Evolutionary conservation across 1,284 basidiomycete species (phyloP).

Genomic region (Coniferiporia sulphurascens): DNA sequence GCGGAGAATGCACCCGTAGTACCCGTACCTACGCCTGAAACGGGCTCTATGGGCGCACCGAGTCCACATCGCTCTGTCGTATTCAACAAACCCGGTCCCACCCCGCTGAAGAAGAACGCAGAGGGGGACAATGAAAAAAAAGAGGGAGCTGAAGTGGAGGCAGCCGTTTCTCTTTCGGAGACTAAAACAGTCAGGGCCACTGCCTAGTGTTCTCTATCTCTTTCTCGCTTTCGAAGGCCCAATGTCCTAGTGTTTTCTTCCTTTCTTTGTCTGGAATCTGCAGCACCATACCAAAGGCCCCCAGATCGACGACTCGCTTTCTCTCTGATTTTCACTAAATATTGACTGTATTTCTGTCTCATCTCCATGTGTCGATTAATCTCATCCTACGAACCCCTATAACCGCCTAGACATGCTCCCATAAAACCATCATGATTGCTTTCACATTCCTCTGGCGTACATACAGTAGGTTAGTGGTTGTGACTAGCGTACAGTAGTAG

Average conservation of each 20-base stretch:
- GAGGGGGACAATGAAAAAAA: conserved; percentile 55
- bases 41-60: conserved; percentile 53
- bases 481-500: not conserved
- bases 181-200: conserved; percentile 39
- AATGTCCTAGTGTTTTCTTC: not conserved
- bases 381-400: not conserved
- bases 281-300: not conserved
- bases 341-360: not conserved
- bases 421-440: not conserved
- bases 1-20: conserved; percentile 52
- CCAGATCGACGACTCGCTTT: not conserved
- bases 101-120: conserved; percentile 42
- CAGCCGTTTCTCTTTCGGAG: conserved; percentile 26
- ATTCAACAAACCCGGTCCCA: conserved; percentile 47
- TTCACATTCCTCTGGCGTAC: not conserved
- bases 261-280: not conserved
- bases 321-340: not conserved
- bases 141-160: conserved; percentile 51
- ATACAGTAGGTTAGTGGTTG: not conserved
- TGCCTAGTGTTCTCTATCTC: conserved; percentile 3
- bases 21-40: conserved; percentile 53
- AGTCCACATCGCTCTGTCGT: conserved; percentile 64
- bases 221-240: too few relatives aligned
- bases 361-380: not conserved
- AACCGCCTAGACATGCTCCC: not conserved